Evolutionary conservation across 805 yeast genomes (phyloP), one percentile per base, ranked within the genome.

Genomic region (Candida fluviatilis): DNA sequence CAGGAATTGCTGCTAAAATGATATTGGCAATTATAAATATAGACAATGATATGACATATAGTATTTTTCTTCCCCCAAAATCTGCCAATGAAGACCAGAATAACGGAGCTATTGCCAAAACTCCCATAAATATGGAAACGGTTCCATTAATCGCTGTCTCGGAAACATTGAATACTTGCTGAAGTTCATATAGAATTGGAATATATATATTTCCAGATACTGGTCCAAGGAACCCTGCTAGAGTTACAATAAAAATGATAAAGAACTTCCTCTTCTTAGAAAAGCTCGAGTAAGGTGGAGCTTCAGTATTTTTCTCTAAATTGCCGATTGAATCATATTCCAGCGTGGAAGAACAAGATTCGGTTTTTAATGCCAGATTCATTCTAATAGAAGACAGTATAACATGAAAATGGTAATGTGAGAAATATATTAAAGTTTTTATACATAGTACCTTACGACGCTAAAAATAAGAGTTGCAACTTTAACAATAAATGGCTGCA

Each of bases 21-120:
- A 62, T 37, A 35, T 57, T 61, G 1, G 69, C 52, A 3, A 54
- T 17, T 6, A 58, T 45, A 38, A 51, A 64, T 5, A 63, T 34
- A 2, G 50, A 31, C 16, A 62, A 43, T 0, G 68, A 59, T 1
- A 54, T 35, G 14, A 60, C 28, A 30, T 60, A 60, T 25, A 62
- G 45, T 2, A 54, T 51, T 40, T 62, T 56, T 23, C 70, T 45
- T 4, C 82, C 82, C 3, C 76, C 76, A 40, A 60, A 55, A 47
- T 78, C 84, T 3, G 82, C 76, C 55, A 66, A 62, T 2, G 71
- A 54, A 1, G 81, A 81, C 78, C 81, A 76, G 12, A 76, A 42
- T 35, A 78, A 48, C 1, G 83, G 84, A 0, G 78, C 73, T 17
- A 78, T 51, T 1, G 80, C 77, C 52, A 76, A 74, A 0, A 74